Evolutionary conservation across 1,139 yeast species (phyloP).

Genomic region (Suhomyces terraborum): DNA sequence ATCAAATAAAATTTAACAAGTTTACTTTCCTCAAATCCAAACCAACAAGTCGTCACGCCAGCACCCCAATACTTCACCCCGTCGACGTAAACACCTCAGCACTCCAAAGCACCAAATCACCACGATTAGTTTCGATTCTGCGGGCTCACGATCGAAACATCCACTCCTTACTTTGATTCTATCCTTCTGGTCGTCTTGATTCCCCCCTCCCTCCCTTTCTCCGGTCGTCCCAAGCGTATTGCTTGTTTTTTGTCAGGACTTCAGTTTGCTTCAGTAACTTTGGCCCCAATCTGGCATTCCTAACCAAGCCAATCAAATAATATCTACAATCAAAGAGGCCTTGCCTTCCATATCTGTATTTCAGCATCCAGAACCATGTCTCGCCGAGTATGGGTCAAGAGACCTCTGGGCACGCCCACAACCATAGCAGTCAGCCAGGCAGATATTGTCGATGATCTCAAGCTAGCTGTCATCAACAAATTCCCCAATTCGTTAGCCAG

Average conservation of each 20-base stretch:
- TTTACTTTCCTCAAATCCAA: not conserved
- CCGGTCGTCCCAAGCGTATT: no score
- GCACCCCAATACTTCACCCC: no score
- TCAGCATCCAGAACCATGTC: not conserved
- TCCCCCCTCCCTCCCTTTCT: no score
- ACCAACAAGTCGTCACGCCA: no score
- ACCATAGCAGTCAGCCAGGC: constrained; percentile 55
- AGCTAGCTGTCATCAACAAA: constrained; percentile 56
- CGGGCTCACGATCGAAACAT: constrained; percentile 5
- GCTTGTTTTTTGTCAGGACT: no score
- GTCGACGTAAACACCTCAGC: no score
- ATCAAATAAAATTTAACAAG: constrained; percentile 4
- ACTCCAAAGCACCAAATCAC: not conserved
- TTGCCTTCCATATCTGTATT: not conserved
- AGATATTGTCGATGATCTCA: constrained; percentile 75
- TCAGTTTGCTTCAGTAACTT: no score
- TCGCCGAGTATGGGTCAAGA: constrained; percentile 65
- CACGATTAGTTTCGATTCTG: constrained; percentile 4
- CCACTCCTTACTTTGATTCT: not conserved
- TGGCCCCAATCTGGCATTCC: not conserved
- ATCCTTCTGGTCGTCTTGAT: no score
- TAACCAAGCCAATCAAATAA: not conserved
- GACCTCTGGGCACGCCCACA: constrained; percentile 63
- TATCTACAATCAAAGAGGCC: no score
- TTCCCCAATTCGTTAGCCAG: constrained; percentile 71